Conservation (phyloP, 441 rosid species). For the Viola pubescens region DNA sequence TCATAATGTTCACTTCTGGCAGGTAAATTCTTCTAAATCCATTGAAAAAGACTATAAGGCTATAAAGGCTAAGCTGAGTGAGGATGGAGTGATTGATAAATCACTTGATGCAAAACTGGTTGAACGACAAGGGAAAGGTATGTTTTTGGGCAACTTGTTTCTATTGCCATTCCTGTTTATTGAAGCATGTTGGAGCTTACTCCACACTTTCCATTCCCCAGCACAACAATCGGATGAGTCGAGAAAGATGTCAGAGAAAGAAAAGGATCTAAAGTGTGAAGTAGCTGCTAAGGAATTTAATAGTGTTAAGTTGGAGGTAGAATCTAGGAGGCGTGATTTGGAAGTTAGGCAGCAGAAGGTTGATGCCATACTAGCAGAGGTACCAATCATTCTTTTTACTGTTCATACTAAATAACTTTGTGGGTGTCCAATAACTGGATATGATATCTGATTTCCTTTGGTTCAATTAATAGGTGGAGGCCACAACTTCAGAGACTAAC, state of each 20-base stretch:
- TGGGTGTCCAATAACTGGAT: background rate
- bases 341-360: conserved; percentile 62
- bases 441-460: conserved; percentile 11
- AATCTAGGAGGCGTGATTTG: conserved; percentile 54
- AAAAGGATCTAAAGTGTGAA: conserved; percentile 42
- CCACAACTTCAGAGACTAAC: conserved; percentile 42
- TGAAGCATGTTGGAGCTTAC: conserved; percentile 2
- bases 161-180: conserved; percentile 6
- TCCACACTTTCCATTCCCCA: conserved; percentile 18
- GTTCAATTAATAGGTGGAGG: conserved; percentile 52
- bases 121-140: conserved; percentile 65
- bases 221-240: conserved; percentile 52
- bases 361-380: conserved; percentile 64
- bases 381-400: conserved; percentile 12
- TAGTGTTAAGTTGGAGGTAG: conserved; percentile 44
- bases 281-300: conserved; percentile 42
- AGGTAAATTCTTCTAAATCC: conserved; percentile 72
- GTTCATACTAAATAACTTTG: background rate
- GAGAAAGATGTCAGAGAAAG: conserved; percentile 47
- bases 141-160: conserved; percentile 17
- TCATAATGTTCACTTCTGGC: conserved; percentile 13
- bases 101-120: conserved; percentile 66
- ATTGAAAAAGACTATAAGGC: conserved; percentile 67
- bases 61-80: conserved; percentile 54
- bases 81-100: conserved; percentile 51